Conservation (phyloP, 768 basidiomycete species). For the Amanita muscaria region DNA sequence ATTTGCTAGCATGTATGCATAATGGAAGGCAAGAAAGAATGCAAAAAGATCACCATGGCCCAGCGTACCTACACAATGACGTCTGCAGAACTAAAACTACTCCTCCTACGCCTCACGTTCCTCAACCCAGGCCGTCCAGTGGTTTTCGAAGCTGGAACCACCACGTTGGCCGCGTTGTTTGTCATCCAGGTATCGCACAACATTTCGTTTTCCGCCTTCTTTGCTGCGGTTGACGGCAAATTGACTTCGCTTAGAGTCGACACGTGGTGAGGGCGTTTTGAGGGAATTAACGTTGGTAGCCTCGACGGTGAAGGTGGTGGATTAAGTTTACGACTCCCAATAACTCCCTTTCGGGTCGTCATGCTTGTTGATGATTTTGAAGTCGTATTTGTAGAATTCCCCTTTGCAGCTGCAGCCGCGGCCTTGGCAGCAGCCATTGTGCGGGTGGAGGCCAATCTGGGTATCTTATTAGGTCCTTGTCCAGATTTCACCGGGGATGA, state of each 20-base stretch:
- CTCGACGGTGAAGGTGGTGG: conserved; percentile 62
- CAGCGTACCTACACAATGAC: conserved; percentile 52
- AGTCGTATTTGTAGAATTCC: conserved; percentile 14
- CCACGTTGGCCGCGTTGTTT: conserved; percentile 57
- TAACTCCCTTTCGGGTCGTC: conserved; percentile 5
- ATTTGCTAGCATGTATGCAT: background rate
- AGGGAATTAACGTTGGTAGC: conserved; percentile 59
- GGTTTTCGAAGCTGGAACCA: conserved; percentile 63
- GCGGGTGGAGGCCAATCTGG: conserved; percentile 48
- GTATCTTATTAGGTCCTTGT: conserved; percentile 59
- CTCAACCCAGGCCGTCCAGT: conserved; percentile 62
- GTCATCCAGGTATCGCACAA: conserved; percentile 69
- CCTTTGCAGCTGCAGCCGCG: conserved; percentile 31
- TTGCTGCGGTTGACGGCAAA: conserved; percentile 21
- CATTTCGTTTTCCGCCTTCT: conserved; percentile 1
- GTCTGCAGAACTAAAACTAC: conserved; percentile 84
- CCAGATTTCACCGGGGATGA: conserved; percentile 34
- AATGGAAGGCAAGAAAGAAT: conserved; percentile 4
- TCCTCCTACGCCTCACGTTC: conserved; percentile 65
- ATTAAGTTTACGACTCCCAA: conserved; percentile 21
- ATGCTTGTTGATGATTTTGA: conserved; percentile 17
- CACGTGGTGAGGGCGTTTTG: conserved; percentile 44
- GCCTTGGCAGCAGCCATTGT: conserved; percentile 41
- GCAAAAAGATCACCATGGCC: background rate
- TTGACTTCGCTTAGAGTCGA: conserved; percentile 45